A percentile compares a stretch with the other conserved stretches of the same genome.
Conservation (phyloP, 306 rosid genomes). For the Castanea mollissima region DNA sequence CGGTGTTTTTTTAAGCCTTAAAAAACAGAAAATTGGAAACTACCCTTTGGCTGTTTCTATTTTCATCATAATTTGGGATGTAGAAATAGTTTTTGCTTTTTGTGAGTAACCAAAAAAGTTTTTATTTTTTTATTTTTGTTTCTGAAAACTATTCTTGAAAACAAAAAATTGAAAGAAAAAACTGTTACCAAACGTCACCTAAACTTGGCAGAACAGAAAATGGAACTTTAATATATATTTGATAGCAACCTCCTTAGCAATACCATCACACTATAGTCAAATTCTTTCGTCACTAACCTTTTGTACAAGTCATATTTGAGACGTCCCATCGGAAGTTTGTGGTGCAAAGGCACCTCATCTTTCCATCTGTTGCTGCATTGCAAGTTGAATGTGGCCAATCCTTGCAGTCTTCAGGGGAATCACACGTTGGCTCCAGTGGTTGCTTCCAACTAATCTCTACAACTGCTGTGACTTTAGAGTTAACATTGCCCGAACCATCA, state of each 20-base stretch:
- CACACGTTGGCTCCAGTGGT: slow-evolving; percentile 12
- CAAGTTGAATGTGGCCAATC: slow-evolving; percentile 21
- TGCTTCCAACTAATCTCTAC: slow-evolving; percentile 14
- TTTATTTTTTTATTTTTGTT: no score
- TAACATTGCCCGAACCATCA: not conserved
- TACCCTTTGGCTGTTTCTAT: no score
- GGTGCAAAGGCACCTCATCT: slow-evolving; percentile 18
- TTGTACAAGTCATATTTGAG: not conserved
- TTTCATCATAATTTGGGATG: no score
- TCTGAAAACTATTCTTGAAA: no score
- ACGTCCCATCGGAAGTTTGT: not conserved
- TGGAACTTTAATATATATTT: no score
- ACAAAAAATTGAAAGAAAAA: no score
- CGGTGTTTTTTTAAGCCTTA: no score
- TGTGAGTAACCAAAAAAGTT: no score
- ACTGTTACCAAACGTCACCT: no score
- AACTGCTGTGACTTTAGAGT: not conserved
- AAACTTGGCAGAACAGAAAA: no score
- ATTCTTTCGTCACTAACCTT: not conserved
- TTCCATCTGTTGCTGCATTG: not conserved
- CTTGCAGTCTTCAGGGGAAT: not conserved
- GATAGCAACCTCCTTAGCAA: not conserved
- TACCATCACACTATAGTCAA: not conserved
- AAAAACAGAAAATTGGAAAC: no score
- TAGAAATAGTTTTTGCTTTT: no score